Evolutionary conservation across 1,284 basidiomycete genomes (phyloP).

Genomic region (Phenoliferia sp.): DNA sequence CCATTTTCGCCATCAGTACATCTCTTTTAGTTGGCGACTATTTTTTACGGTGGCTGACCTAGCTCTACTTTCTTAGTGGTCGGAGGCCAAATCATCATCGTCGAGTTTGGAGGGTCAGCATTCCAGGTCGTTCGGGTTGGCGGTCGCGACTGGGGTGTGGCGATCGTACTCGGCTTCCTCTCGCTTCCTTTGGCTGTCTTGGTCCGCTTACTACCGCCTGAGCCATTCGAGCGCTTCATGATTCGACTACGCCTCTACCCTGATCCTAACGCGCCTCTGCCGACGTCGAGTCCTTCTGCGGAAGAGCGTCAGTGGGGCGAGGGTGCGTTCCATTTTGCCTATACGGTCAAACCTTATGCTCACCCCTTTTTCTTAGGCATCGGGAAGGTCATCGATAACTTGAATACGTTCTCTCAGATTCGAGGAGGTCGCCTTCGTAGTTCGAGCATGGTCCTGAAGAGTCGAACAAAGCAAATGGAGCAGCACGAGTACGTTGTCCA

Average conservation of each 20-base stretch:
- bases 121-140: constrained; percentile 80
- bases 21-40: constrained; percentile 19
- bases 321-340: constrained; percentile 40
- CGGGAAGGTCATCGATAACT: constrained; percentile 74
- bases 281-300: constrained; percentile 52
- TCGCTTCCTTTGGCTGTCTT: constrained; percentile 83
- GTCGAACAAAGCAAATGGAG: constrained; percentile 34
- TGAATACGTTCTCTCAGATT: constrained; percentile 70
- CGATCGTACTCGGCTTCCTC: constrained; percentile 75
- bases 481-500: constrained; percentile 31
- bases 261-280: constrained; percentile 64
- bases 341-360: not conserved
- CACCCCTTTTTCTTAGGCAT: constrained; percentile 42
- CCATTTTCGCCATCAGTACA: constrained; percentile 76
- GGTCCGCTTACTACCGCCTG: constrained; percentile 76
- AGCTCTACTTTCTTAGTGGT: constrained; percentile 57
- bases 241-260: constrained; percentile 61
- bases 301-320: constrained; percentile 54
- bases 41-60: constrained; percentile 3
- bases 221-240: constrained; percentile 69
- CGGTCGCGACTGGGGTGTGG: constrained; percentile 88
- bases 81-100: constrained; percentile 78
- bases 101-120: constrained; percentile 84
- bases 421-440: constrained; percentile 65
- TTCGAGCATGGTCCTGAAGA: constrained; percentile 39